Base-by-base conservation (phyloP, 371 early-diverging fungal genomes). In the Dentiscutata heterogama region DNA sequence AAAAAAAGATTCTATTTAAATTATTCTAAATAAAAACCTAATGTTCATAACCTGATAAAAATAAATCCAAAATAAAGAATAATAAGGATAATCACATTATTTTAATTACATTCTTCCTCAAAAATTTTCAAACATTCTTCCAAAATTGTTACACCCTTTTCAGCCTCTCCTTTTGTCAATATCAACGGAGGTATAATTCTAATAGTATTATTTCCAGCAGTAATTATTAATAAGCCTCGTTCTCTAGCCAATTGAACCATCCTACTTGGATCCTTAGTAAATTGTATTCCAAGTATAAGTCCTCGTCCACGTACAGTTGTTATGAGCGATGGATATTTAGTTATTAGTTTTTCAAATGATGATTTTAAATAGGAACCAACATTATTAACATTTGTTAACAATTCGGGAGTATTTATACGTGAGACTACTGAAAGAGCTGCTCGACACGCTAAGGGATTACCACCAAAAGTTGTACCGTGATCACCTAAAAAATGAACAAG, bases 391-490 rank as follows among this genome's bases (percentile, higher is more conserved):
- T 90, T 87, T 31, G 83, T 83, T 73, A 97, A 89, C 83, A 97
- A 95, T 67, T 88, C 88, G 6, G 94, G 92, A 13, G 87, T 84
- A 67, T 85, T 88, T 79, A 98, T 92, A 73, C 93, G 91, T n/a
- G 84, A 83, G 61, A 95, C 86, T 6, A 96, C 97, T 51, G 90
- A 86, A 27, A 91, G 86, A 22, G 94, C 98, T 14, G 93, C 92
- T 54, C 91, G 89, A 77, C 96, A 92, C 18, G 95, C 97, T 58
- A 98, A 86, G 14, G 98, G 98, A 83, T 94, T 94, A 63, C 99
- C 99, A 76, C 99, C 99, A 91, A 96, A 98, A 10, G 97, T 98
- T 5, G 98, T 98, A 68, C 99, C 98, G 84, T 98, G 99, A 83
- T 97, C 97, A 80, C 97, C 96, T 90, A 18, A 25, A n/a, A 50